Evolutionary conservation across 257 asterid genomes (phyloP), one percentile per base, ranked within the genome.

Genomic region (Nicotiana knightiana): DNA sequence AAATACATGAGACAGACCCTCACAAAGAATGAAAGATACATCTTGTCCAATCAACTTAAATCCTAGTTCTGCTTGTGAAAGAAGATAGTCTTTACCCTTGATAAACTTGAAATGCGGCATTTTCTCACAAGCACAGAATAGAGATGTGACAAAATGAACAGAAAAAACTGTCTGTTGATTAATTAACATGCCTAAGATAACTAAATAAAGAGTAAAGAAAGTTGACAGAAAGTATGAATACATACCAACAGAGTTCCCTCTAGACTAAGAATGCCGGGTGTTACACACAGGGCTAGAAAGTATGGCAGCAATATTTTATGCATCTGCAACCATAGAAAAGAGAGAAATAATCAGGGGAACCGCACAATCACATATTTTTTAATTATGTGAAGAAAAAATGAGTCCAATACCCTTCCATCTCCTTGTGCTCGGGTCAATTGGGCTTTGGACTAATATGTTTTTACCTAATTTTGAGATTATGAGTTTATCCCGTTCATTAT

Each of bases 171-270:
- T 46, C 8, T 24, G 12, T 71, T 71, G 79, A 46, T 71, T 24
- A 2, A 71, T 46, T 46, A 71, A 0, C 24, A 71, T 24, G 79
- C 39, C 0, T 26, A 71, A 24, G 79, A 71, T 13, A 24, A 21
- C 7, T 1, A 71, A 48, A 71, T 71, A 46, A 24, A 16, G 61
- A 71, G 61, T 46, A 71, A 24, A 48, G 13, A 6, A 24, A 71
- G 61, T 71, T 46, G 61, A 6, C 37, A 71, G 37, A 1, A 6
- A 46, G 63, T 15, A 28, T 73, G 7, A 30, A 51, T 6, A 16
- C 92, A 43, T 88, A 94, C 99, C 90, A 96, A 80, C 83, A 96
- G 85, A 39, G 98, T 94, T 82, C 99, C 99, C 91, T 96, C 99
- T 37, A 94, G 97, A 92, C 98, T 90, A 84, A 93, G 98, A 39